These are phyloP conservation scores for Avena sativa DNA, from an alignment of 176 grass and related monocot species.

Conservation along the genomic window DNA sequence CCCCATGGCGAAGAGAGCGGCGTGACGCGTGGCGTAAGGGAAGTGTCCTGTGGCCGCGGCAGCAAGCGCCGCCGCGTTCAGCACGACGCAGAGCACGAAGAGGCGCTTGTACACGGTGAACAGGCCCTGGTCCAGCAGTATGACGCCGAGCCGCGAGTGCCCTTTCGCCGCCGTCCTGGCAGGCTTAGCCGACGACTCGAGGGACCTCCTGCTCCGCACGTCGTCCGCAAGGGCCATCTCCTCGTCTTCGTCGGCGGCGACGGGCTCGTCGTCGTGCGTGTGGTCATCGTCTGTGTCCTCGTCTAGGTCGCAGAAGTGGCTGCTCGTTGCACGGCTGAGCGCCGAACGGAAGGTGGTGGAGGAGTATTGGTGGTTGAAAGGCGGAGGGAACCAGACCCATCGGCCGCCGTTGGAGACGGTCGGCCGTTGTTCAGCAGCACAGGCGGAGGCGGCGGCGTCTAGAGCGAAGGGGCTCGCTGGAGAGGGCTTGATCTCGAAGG, in stretches of 20 bases:
- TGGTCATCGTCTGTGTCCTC: constrained; percentile 23
- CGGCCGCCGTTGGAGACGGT: constrained; percentile 29
- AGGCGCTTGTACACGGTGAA: constrained; percentile 89
- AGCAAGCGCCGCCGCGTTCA: constrained; percentile 46
- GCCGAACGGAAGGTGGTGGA: constrained; percentile 34
- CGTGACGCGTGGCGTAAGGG: constrained; percentile 49
- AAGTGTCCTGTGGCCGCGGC: constrained; percentile 55
- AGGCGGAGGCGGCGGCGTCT: not conserved
- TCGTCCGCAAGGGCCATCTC: constrained; percentile 35
- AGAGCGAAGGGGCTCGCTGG: constrained; percentile 22
- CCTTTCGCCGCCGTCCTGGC: constrained; percentile 7
- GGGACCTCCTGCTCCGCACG: not conserved
- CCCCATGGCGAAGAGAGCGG: constrained; percentile 63
- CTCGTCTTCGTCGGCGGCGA: constrained; percentile 34
- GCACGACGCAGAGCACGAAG: constrained; percentile 46
- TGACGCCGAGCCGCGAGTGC: constrained; percentile 56
- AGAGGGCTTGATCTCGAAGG: constrained; percentile 62
- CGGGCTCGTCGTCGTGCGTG: not conserved
- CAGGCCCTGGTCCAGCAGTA: constrained; percentile 72
- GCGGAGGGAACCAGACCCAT: constrained; percentile 50
- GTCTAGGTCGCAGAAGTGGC: constrained; percentile 73
- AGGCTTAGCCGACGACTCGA: not conserved
- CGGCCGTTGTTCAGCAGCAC: not conserved
- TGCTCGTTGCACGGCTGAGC: constrained; percentile 48
- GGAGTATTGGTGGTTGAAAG: constrained; percentile 14